Evolutionary conservation across 73 alveolate genomes (phyloP).

Genomic region (Tetrahymena thermophila): DNA sequence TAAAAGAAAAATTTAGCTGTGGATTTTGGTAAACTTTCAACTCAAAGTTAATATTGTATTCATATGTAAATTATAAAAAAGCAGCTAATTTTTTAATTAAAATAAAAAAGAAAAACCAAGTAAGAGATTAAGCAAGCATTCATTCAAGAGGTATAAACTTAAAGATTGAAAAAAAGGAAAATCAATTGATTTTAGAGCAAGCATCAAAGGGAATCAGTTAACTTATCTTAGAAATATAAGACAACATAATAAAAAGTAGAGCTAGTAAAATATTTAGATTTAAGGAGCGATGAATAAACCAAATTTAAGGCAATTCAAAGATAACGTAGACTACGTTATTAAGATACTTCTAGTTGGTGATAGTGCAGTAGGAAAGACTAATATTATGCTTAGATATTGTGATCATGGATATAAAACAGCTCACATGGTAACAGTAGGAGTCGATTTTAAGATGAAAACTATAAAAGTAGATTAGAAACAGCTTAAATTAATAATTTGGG

Average conservation of each 20-base stretch:
- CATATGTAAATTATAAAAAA: background rate
- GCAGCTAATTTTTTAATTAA: background rate
- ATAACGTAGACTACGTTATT: background rate
- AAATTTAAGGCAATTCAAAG: background rate
- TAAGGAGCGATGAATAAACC: background rate
- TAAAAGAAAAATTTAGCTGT: background rate
- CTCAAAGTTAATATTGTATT: background rate
- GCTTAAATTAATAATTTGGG: constrained; percentile 76
- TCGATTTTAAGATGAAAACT: constrained; percentile 74
- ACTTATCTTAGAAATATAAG: background rate
- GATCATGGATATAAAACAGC: constrained; percentile 65
- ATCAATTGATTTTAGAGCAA: background rate
- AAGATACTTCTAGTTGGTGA: constrained; percentile 76
- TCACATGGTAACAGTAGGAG: constrained; percentile 72
- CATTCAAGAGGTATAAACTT: background rate
- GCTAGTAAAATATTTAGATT: background rate
- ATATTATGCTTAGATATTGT: constrained; percentile 62
- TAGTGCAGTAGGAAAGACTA: constrained; percentile 81
- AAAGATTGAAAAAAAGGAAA: too few relatives aligned
- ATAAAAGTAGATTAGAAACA: constrained; percentile 61
- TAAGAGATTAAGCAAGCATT: background rate
- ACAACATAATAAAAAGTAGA: background rate
- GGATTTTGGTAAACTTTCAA: background rate
- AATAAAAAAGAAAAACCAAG: background rate
- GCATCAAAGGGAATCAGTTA: background rate